phyloP scores from a whole-genome alignment of 352 stramenopile species.

The Peronospora belbahrii region DNA sequence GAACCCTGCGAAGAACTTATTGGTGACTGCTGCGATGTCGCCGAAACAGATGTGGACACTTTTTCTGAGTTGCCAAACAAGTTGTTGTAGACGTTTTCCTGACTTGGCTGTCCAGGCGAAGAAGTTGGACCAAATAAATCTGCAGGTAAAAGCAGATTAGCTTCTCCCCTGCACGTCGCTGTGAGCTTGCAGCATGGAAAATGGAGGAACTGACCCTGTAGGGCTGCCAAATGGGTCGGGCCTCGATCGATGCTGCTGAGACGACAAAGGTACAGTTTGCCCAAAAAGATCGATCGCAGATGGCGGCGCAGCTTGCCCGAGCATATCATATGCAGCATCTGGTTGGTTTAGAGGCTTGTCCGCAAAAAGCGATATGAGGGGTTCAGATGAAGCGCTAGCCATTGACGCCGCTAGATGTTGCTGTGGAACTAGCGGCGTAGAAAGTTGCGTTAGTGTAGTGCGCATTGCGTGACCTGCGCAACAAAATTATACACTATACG shows the following conservation, averaged over 20 bases:
- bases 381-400: constrained; percentile 7
- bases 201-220: constrained; percentile 17
- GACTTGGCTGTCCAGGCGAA: constrained; percentile 20
- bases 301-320: constrained; percentile 10
- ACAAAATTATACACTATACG: neutral
- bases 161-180: constrained; percentile 10
- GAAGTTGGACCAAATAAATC: constrained; percentile 37
- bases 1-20: constrained; percentile 43
- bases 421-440: constrained; percentile 43
- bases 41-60: constrained; percentile 1
- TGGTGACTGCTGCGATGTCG: constrained; percentile 27
- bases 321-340: constrained; percentile 11
- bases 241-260: constrained; percentile 19
- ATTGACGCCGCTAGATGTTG: constrained; percentile 26
- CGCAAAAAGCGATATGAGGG: constrained; percentile 6
- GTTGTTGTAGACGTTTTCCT: constrained; percentile 32
- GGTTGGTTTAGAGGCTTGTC: constrained; percentile 3
- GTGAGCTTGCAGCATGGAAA: constrained; percentile 23
- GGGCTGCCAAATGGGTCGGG: constrained; percentile 26
- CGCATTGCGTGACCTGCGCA: constrained; percentile 32
- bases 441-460: constrained; percentile 43
- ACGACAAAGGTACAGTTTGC: neutral
- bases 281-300: constrained; percentile 12
- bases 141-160: constrained; percentile 21
- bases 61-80: constrained; percentile 36